Conservation (phyloP, 2,329 filamentous ascomycete genomes). For the Nigrospora sphaerica region DNA sequence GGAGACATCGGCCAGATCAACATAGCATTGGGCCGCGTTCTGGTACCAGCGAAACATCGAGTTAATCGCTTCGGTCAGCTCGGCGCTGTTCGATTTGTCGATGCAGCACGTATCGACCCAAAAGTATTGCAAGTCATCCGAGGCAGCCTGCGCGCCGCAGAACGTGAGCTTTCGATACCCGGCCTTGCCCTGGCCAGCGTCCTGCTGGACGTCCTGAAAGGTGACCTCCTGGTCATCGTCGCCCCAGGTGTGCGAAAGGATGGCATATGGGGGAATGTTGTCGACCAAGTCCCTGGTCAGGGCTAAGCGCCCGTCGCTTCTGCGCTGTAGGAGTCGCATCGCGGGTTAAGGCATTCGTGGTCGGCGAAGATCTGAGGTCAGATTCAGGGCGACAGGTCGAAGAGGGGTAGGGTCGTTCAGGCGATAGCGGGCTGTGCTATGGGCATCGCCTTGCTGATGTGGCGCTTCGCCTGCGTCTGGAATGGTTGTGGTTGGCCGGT, state of each 20-base stretch:
- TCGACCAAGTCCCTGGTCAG: no score
- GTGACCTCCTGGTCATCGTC: background rate
- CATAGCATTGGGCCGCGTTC: background rate
- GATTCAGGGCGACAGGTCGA: no score
- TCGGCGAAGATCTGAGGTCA: no score
- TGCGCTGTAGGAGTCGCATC: no score
- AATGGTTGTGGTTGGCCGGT: no score
- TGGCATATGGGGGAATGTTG: background rate
- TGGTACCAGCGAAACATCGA: constrained; percentile 2
- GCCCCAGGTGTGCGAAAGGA: constrained; percentile 1
- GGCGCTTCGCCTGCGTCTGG: no score
- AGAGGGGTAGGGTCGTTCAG: no score
- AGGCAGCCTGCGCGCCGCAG: background rate
- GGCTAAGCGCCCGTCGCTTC: no score
- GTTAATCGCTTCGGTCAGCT: background rate
- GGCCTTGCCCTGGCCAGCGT: background rate
- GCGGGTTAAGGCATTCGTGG: no score
- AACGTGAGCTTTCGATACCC: constrained; percentile 1
- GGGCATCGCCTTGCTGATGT: no score
- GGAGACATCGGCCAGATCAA: background rate
- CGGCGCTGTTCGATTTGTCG: background rate
- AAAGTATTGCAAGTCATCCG: background rate
- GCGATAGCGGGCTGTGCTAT: no score
- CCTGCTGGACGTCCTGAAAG: background rate
- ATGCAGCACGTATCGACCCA: constrained; percentile 2